These are phyloP conservation scores for Rhododendron kiyosumense DNA, from an alignment of 148 eudicot species.

Conservation along the genomic window DNA sequence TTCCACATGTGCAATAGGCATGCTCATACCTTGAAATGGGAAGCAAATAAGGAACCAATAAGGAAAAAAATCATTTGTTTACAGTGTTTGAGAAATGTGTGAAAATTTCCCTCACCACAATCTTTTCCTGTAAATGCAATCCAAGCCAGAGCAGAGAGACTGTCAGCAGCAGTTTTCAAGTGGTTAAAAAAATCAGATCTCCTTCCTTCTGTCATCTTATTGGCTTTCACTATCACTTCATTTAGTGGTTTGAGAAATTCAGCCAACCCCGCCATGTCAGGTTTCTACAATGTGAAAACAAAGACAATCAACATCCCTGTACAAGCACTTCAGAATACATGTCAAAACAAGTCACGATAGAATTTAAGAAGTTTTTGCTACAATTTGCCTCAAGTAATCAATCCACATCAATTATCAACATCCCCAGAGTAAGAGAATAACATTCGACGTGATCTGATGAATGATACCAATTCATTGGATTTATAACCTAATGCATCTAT, in stretches of 20 bases:
- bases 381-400: not conserved
- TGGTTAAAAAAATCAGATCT: constrained; percentile 78
- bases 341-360: not conserved
- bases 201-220: constrained; percentile 66
- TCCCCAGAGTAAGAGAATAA: not conserved
- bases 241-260: constrained; percentile 86
- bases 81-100: not conserved
- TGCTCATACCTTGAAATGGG: constrained; percentile 74
- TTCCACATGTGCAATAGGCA: constrained; percentile 97
- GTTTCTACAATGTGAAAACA: constrained; percentile 56
- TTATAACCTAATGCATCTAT: not conserved
- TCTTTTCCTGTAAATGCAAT: constrained; percentile 93
- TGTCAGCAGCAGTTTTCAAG: constrained; percentile 73
- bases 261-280: constrained; percentile 66
- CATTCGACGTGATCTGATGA: not conserved
- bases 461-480: not conserved
- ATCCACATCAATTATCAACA: not conserved
- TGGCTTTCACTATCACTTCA: constrained; percentile 65
- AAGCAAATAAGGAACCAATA: not conserved
- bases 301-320: not conserved
- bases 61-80: not conserved
- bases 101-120: constrained; percentile 55
- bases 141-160: constrained; percentile 93
- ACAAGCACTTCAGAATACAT: not conserved
- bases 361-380: not conserved